Conservation (phyloP, 352 stramenopile species). For the Peronospora farinosa region DNA sequence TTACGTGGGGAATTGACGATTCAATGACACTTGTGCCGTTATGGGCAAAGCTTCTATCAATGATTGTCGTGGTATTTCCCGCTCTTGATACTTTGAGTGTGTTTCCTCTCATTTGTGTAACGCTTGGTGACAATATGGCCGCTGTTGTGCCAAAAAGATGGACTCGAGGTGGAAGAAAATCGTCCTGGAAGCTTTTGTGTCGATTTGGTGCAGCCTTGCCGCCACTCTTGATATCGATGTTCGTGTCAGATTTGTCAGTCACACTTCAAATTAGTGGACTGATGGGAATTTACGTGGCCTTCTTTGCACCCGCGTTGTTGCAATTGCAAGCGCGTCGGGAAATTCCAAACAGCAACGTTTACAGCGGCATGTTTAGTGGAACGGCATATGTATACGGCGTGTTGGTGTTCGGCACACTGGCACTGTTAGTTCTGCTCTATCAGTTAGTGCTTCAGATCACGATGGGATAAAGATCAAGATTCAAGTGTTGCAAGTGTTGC, state of each 20-base stretch:
- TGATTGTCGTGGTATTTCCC: constrained; percentile 85
- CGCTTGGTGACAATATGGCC: constrained; percentile 86
- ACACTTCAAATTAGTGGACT: constrained; percentile 83
- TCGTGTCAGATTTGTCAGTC: constrained; percentile 79
- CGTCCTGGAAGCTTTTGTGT: constrained; percentile 71
- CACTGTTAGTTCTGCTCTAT: constrained; percentile 54
- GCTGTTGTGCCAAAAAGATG: constrained; percentile 46
- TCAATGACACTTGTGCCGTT: constrained; percentile 39
- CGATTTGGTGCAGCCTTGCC: constrained; percentile 71
- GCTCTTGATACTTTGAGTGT: constrained; percentile 87
- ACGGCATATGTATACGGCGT: constrained; percentile 50
- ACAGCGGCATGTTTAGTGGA: constrained; percentile 61
- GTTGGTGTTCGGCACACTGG: constrained; percentile 55
- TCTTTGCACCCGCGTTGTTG: constrained; percentile 69
- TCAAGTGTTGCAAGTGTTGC: not conserved
- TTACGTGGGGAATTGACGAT: constrained; percentile 73
- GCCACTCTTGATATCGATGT: constrained; percentile 69
- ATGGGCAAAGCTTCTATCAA: constrained; percentile 59
- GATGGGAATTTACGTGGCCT: constrained; percentile 74
- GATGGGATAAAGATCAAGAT: constrained; percentile 1
- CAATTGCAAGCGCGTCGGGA: constrained; percentile 50
- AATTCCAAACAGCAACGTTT: constrained; percentile 46
- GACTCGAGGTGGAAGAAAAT: constrained; percentile 27
- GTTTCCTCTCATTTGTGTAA: constrained; percentile 89
- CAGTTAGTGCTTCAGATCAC: constrained; percentile 47